Conservation (phyloP, 805 yeast genomes). For the Scheffersomyces ergatensis region DNA sequence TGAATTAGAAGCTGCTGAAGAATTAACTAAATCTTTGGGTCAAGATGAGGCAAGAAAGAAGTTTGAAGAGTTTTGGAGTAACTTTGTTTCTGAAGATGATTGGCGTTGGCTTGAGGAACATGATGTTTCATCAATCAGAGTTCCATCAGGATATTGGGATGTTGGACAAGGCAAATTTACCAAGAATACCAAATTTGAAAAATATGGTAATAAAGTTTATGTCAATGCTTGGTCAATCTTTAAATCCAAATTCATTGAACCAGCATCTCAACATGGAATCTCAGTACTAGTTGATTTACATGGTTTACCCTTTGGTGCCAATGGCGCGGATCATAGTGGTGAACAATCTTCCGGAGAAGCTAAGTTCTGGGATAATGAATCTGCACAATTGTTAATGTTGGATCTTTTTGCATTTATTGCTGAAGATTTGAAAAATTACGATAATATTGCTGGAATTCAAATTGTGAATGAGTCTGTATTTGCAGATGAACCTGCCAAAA, state of each 20-base stretch:
- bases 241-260: conserved; percentile 48
- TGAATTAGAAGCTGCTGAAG: conserved; percentile 72
- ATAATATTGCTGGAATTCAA: conserved; percentile 79
- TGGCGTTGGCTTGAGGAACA: conserved; percentile 71
- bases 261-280: conserved; percentile 61
- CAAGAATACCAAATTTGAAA: conserved; percentile 60
- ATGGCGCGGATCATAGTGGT: conserved; percentile 83
- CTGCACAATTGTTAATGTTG: conserved; percentile 44
- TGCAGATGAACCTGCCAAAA: conserved; percentile 40
- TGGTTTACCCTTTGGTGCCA: conserved; percentile 92
- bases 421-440: conserved; percentile 50
- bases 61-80: conserved; percentile 65
- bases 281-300: conserved; percentile 83
- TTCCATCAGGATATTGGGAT: conserved; percentile 92
- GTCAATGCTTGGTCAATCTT: conserved; percentile 69
- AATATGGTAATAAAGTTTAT: conserved; percentile 52
- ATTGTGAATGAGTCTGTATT: conserved; percentile 82
- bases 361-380: conserved; percentile 57
- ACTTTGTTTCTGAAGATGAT: conserved; percentile 63
- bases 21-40: conserved; percentile 48
- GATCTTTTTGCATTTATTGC: conserved; percentile 61
- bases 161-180: conserved; percentile 62
- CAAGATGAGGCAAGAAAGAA: conserved; percentile 49
- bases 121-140: conserved; percentile 77
- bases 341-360: conserved; percentile 49